These are phyloP conservation scores for Azolla pinnata DNA, from an alignment of 75 land plant species.

Conservation along the genomic window DNA sequence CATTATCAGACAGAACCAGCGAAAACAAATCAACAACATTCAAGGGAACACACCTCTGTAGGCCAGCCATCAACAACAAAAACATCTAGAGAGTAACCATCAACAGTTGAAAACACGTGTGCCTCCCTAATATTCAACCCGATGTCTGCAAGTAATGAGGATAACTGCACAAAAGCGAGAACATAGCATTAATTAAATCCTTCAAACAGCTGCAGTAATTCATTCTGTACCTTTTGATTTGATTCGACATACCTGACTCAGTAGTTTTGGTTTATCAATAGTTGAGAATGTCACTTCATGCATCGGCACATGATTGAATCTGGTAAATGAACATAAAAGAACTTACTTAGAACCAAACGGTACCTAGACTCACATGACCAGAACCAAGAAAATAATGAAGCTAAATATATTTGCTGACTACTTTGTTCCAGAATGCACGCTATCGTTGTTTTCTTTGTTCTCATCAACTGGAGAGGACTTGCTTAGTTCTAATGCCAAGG, in stretches of 20 bases:
- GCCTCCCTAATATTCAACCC: constrained; percentile 88
- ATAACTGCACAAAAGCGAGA: constrained; percentile 36
- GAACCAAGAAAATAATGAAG: too few species aligned
- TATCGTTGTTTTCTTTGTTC: constrained; percentile 29
- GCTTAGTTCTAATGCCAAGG: constrained; percentile 62
- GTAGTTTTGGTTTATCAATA: constrained; percentile 93
- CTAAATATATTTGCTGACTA: too few species aligned
- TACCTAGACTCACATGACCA: too few species aligned
- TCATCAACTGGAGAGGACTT: constrained; percentile 30
- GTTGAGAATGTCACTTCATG: constrained; percentile 95
- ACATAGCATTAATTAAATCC: not conserved
- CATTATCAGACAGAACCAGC: not conserved
- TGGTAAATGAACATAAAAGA: not conserved
- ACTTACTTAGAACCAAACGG: not conserved
- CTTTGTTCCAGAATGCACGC: constrained; percentile 26
- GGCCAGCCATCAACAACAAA: constrained; percentile 86
- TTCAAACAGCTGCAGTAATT: not conserved
- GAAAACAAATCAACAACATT: not conserved
- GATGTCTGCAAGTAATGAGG: constrained; percentile 71
- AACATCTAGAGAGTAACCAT: constrained; percentile 77
- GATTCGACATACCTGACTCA: constrained; percentile 56
- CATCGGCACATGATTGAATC: constrained; percentile 56
- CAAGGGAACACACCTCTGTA: constrained; percentile 35
- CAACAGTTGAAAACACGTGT: constrained; percentile 75
- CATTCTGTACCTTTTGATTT: not conserved